Conservation (phyloP, 1,284 basidiomycete species). For the Papiliotrema fonsecae region DNA sequence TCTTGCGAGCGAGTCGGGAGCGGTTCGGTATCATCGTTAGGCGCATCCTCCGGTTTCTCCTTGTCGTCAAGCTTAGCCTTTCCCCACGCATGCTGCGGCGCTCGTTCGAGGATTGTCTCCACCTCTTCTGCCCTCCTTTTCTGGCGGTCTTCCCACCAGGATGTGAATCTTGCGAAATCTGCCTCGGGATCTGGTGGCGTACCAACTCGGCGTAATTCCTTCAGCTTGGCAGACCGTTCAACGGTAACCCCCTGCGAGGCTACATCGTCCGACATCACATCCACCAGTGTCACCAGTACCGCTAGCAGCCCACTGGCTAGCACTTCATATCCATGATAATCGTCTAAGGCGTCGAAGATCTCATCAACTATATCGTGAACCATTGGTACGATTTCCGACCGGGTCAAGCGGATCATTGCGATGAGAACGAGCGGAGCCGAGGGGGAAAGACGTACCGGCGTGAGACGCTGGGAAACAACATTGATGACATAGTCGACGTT, state of each 20-base stretch:
- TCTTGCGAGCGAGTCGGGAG: conserved; percentile 65
- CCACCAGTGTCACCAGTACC: conserved; percentile 78
- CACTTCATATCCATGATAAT: conserved; percentile 79
- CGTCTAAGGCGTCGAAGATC: conserved; percentile 87
- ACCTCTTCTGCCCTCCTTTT: conserved; percentile 39
- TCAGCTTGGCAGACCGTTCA: conserved; percentile 22
- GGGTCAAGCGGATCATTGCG: conserved; percentile 76
- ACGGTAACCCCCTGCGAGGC: conserved; percentile 48
- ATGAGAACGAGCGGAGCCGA: conserved; percentile 60
- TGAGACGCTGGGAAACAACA: conserved; percentile 72
- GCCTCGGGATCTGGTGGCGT: conserved; percentile 31
- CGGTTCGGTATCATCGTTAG: conserved; percentile 47
- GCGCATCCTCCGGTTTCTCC: conserved; percentile 31
- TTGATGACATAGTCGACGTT: conserved; percentile 94
- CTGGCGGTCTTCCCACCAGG: conserved; percentile 61
- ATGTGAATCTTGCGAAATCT: conserved; percentile 53
- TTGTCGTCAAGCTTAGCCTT: conserved; percentile 24
- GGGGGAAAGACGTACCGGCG: conserved; percentile 65
- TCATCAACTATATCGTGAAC: conserved; percentile 90
- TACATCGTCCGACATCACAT: conserved; percentile 67
- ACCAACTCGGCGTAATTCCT: conserved; percentile 44
- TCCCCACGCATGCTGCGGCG: conserved; percentile 52
- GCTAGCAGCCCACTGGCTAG: conserved; percentile 50
- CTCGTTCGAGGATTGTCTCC: conserved; percentile 57
- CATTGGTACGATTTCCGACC: conserved; percentile 72